Percentiles rank a stretch among this genome's conserved stretches.
Conservation (phyloP, 768 basidiomycete species). For the Hortiboletus campestris region DNA sequence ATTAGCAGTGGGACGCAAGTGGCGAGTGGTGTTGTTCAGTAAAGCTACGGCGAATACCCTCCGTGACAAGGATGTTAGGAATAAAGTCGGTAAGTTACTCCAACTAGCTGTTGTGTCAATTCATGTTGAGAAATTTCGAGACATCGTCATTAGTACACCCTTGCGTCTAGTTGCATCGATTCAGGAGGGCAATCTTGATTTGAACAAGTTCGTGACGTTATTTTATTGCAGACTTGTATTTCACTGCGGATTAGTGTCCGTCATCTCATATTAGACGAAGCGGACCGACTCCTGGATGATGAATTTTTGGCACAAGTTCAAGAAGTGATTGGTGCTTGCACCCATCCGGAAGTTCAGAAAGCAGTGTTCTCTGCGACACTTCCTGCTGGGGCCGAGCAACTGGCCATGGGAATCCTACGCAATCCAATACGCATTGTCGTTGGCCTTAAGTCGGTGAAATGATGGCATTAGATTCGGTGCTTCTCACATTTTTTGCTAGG, state of each 20-base stretch:
- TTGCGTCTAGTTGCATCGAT: slow-evolving; percentile 82
- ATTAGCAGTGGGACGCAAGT: slow-evolving; percentile 75
- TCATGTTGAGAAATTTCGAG: slow-evolving; percentile 37
- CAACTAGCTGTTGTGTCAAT: neutral
- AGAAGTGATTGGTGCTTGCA: slow-evolving; percentile 81
- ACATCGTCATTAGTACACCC: slow-evolving; percentile 91
- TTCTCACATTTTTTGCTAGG: slow-evolving; percentile 42
- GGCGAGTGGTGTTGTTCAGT: slow-evolving; percentile 79
- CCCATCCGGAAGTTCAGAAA: slow-evolving; percentile 68
- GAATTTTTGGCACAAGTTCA: slow-evolving; percentile 89
- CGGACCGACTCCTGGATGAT: slow-evolving; percentile 83
- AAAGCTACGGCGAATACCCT: slow-evolving; percentile 88
- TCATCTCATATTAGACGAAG: slow-evolving; percentile 86
- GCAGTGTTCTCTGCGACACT: slow-evolving; percentile 95
- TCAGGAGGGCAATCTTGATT: slow-evolving; percentile 59
- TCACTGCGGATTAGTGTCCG: slow-evolving; percentile 56
- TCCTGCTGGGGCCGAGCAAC: slow-evolving; percentile 81
- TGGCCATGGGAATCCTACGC: slow-evolving; percentile 80
- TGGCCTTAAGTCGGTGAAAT: slow-evolving; percentile 76
- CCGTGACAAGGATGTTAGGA: slow-evolving; percentile 64
- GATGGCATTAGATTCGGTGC: neutral
- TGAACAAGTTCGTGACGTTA: slow-evolving; percentile 63
- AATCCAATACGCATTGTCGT: slow-evolving; percentile 94
- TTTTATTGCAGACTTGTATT: neutral
- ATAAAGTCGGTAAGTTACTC: slow-evolving; percentile 69